phyloP scores from a whole-genome alignment of 495 filamentous ascomycete genomes.

The Physcia stellaris region DNA sequence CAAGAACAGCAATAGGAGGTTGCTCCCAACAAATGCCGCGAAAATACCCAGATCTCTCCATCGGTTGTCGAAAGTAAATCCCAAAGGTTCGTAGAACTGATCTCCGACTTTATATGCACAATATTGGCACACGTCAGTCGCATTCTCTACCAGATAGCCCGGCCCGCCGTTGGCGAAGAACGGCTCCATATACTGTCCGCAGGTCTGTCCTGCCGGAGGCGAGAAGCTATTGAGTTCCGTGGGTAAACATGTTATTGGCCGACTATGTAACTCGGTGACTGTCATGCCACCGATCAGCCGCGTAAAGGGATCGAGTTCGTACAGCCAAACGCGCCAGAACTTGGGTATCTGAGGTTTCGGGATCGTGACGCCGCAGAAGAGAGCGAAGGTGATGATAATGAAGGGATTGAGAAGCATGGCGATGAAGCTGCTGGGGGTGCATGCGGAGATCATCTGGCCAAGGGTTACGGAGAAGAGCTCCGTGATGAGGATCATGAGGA shows the following conservation, averaged over 20 bases:
- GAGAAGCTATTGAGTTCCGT: slow-evolving; percentile 38
- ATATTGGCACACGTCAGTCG: too few species aligned
- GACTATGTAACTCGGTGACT: slow-evolving; percentile 27
- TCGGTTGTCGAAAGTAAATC: too few species aligned
- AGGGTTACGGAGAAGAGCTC: slow-evolving; percentile 33
- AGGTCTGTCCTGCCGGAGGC: slow-evolving; percentile 34
- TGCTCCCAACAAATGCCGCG: too few species aligned
- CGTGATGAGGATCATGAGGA: slow-evolving; percentile 32
- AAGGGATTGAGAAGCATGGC: slow-evolving; percentile 44
- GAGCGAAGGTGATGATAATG: slow-evolving; percentile 49
- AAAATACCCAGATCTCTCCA: too few species aligned
- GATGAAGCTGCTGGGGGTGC: slow-evolving; percentile 40
- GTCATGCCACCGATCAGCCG: slow-evolving; percentile 48
- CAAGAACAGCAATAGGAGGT: too few species aligned
- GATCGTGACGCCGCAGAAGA: slow-evolving; percentile 52
- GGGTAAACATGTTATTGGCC: slow-evolving; percentile 27
- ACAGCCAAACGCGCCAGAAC: slow-evolving; percentile 59
- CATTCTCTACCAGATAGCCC: too few species aligned
- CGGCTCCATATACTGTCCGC: slow-evolving; percentile 30
- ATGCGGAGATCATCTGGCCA: slow-evolving; percentile 36
- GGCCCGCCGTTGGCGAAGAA: slow-evolving; percentile 19
- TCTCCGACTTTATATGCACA: too few species aligned
- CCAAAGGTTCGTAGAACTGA: too few species aligned
- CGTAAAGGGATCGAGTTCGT: slow-evolving; percentile 50
- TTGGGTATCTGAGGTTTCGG: slow-evolving; percentile 38